These are phyloP conservation scores for Galerina sulciceps DNA, from an alignment of 768 basidiomycete genomes.

Conservation along the genomic window DNA sequence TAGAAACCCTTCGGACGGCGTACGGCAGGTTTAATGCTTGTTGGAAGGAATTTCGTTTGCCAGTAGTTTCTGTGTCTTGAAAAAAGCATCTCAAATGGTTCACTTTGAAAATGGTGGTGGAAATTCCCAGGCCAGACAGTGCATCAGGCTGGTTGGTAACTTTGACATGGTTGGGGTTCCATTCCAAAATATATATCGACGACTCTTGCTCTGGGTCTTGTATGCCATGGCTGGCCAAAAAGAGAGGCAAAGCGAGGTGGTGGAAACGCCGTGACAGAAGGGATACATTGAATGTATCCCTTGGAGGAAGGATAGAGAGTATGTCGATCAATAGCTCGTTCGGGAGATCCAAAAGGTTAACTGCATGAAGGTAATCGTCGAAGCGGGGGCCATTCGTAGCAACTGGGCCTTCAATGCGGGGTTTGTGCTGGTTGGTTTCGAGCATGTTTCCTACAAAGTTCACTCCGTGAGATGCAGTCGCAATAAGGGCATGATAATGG, in stretches of 20 bases:
- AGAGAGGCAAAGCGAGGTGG: conserved; percentile 17
- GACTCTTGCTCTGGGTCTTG: conserved; percentile 18
- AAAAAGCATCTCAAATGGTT: conserved; percentile 22
- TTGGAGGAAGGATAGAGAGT: conserved; percentile 10
- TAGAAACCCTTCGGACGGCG: conserved; percentile 19
- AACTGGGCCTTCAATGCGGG: no score
- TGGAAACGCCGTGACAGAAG: conserved; percentile 11
- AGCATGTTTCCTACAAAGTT: no score
- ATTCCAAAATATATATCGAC: conserved; percentile 14
- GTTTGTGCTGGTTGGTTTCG: no score
- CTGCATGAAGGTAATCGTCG: not conserved
- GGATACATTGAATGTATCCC: conserved; percentile 16
- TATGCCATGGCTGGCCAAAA: conserved; percentile 15
- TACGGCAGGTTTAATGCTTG: conserved; percentile 16
- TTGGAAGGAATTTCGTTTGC: conserved; percentile 19
- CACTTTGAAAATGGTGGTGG: conserved; percentile 11
- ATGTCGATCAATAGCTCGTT: conserved; percentile 22
- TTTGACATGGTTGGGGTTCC: conserved; percentile 9
- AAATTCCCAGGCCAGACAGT: conserved; percentile 16
- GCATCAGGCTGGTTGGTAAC: conserved; percentile 10
- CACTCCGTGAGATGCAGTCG: no score
- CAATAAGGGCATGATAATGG: no score
- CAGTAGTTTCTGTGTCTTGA: conserved; percentile 21
- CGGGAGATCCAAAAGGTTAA: conserved; percentile 17
- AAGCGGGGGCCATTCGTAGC: no score